Conservation (phyloP, 257 asterid species). For the Buddleja alternifolia region DNA sequence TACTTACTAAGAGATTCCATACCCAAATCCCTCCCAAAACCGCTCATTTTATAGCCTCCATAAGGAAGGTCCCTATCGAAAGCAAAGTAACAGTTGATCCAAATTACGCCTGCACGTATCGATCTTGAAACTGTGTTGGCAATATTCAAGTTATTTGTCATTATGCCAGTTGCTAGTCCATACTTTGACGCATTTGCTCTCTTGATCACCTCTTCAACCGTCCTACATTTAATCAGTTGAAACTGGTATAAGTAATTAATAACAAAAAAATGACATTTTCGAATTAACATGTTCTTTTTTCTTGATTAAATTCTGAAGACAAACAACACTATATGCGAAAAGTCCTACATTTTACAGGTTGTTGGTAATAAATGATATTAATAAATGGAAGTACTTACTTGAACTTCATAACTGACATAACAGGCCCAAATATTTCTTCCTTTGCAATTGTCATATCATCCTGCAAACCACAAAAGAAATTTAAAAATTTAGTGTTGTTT, state of each 20-base stretch:
- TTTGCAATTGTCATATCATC: conserved; percentile 79
- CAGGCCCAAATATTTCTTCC: conserved; percentile 92
- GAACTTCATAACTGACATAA: conserved; percentile 80
- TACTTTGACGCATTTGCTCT: conserved; percentile 71
- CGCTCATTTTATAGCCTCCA: conserved; percentile 92
- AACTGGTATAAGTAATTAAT: too few relatives aligned
- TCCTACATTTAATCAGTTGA: conserved; percentile 43
- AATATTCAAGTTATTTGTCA: conserved; percentile 76
- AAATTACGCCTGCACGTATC: conserved; percentile 70
- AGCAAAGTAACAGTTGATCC: conserved; percentile 82
- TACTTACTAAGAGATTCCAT: conserved; percentile 61
- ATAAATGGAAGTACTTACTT: conserved; percentile 40
- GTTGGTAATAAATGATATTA: too few relatives aligned
- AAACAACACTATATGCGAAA: too few relatives aligned
- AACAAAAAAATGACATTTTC: too few relatives aligned
- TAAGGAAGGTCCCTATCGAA: conserved; percentile 59
- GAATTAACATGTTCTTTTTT: too few relatives aligned
- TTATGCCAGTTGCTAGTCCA: conserved; percentile 84
- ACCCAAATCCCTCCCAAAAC: conserved; percentile 79
- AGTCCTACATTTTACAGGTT: too few relatives aligned
- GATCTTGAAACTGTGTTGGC: conserved; percentile 87
- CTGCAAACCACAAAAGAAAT: conserved; percentile 36
- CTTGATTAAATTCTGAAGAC: too few relatives aligned
- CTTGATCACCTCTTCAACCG: conserved; percentile 75
- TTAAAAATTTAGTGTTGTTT: too few relatives aligned